Conservation (phyloP, 208 protist species). For the Blastocrithidia nonstop region DNA sequence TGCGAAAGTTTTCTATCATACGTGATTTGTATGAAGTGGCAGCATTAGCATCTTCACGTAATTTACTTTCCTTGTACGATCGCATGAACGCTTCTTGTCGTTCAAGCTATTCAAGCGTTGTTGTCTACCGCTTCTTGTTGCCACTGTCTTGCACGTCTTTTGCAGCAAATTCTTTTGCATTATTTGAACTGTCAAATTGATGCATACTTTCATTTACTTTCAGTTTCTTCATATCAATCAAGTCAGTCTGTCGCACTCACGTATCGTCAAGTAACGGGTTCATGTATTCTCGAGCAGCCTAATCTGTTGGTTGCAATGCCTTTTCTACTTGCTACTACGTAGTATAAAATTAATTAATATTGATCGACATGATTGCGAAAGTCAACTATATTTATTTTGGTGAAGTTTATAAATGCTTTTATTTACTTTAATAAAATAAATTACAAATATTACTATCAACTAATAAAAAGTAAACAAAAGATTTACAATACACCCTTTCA, state of each 20-base stretch:
- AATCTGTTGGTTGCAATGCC: constrained; percentile 17
- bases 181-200: background rate
- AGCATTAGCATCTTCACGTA: constrained; percentile 16
- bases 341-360: too few species aligned
- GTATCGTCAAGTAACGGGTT: constrained; percentile 74
- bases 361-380: too few species aligned
- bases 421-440: too few species aligned
- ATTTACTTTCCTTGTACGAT: constrained; percentile 28
- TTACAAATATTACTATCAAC: too few species aligned
- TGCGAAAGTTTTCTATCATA: constrained; percentile 28
- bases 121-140: background rate
- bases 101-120: background rate
- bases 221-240: constrained; percentile 53
- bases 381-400: too few species aligned
- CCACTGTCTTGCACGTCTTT: background rate
- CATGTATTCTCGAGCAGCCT: constrained; percentile 39
- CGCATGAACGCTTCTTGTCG: constrained; percentile 63
- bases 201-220: constrained; percentile 10
- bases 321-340: too few species aligned
- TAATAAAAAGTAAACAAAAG: too few species aligned
- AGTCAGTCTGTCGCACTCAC: constrained; percentile 57
- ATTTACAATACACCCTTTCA: too few species aligned
- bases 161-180: background rate
- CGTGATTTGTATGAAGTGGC: constrained; percentile 25
- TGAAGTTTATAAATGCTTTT: too few species aligned